These are phyloP conservation scores for Pichia exigua DNA, from an alignment of 805 yeast genomes.

Conservation along the genomic window DNA sequence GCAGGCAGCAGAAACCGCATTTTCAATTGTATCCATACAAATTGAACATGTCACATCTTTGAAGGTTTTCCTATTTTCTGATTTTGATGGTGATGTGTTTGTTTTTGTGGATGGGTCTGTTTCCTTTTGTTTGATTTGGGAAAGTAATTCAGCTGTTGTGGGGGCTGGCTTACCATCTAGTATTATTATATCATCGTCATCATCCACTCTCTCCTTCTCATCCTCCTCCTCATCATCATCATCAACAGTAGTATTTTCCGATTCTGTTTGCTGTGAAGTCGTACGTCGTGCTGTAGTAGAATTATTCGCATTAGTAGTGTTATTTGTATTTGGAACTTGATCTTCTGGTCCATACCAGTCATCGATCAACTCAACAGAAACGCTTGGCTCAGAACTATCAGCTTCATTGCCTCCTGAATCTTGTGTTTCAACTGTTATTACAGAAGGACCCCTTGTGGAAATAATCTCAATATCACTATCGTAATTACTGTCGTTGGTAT, in stretches of 20 bases:
- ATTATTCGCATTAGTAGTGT: background rate
- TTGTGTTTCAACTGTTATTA: background rate
- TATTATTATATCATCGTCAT: conserved; percentile 24
- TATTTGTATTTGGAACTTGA: background rate
- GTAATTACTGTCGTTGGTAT: background rate
- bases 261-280: background rate
- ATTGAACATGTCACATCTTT: conserved; percentile 41
- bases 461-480: conserved; percentile 3
- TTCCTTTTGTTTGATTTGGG: conserved; percentile 26
- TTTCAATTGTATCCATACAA: conserved; percentile 46
- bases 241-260: conserved; percentile 3
- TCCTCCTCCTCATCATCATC: conserved; percentile 14
- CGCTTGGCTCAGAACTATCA: background rate
- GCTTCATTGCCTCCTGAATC: background rate
- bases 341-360: conserved; percentile 1
- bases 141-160: conserved; percentile 25
- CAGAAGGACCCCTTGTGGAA: background rate
- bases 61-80: conserved; percentile 19
- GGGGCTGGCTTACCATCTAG: conserved; percentile 5
- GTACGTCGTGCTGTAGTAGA: background rate
- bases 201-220: background rate
- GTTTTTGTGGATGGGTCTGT: conserved; percentile 15
- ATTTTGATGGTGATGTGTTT: no score
- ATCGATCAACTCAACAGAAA: conserved; percentile 3
- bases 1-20: conserved; percentile 44